Evolutionary conservation across 2,329 filamentous ascomycete species (phyloP).

Genomic region (Pseudogymnoascus pannorum): DNA sequence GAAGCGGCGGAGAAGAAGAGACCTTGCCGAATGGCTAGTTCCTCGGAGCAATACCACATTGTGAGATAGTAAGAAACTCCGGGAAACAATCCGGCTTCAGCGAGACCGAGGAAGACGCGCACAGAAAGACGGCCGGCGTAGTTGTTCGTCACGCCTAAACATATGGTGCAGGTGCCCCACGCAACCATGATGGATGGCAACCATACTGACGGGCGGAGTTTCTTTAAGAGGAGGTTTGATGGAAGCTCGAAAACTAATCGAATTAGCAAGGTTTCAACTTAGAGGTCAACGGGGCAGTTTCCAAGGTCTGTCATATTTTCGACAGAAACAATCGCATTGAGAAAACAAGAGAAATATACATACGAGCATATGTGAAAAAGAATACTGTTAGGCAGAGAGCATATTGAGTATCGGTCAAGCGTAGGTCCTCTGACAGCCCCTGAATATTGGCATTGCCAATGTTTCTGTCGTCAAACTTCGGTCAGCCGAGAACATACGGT

Average conservation of each 20-base stretch:
- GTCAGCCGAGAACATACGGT: background rate
- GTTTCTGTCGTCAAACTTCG: constrained; percentile 49
- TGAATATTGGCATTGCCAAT: constrained; percentile 41
- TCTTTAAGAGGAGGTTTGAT: constrained; percentile 33
- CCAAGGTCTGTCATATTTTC: background rate
- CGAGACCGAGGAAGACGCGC: constrained; percentile 22
- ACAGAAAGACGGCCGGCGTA: constrained; percentile 53
- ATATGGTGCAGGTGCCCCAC: constrained; percentile 64
- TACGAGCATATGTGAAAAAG: constrained; percentile 41
- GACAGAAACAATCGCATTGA: background rate
- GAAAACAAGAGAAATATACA: background rate
- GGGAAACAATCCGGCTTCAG: constrained; percentile 26
- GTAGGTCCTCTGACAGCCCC: constrained; percentile 13
- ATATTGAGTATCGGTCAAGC: constrained; percentile 12
- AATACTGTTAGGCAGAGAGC: constrained; percentile 40
- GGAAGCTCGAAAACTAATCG: constrained; percentile 20
- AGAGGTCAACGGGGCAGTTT: background rate
- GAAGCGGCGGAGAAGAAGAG: constrained; percentile 33
- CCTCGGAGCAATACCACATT: constrained; percentile 50
- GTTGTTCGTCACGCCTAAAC: constrained; percentile 59
- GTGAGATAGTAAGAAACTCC: constrained; percentile 41
- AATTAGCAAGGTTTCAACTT: background rate
- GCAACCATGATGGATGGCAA: constrained; percentile 55
- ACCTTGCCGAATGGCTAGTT: constrained; percentile 41
- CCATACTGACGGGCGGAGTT: constrained; percentile 46